Evolutionary conservation across 2,329 filamentous ascomycete species (phyloP), one percentile per base, ranked within the genome.

Genomic region (Neonectria punicea): DNA sequence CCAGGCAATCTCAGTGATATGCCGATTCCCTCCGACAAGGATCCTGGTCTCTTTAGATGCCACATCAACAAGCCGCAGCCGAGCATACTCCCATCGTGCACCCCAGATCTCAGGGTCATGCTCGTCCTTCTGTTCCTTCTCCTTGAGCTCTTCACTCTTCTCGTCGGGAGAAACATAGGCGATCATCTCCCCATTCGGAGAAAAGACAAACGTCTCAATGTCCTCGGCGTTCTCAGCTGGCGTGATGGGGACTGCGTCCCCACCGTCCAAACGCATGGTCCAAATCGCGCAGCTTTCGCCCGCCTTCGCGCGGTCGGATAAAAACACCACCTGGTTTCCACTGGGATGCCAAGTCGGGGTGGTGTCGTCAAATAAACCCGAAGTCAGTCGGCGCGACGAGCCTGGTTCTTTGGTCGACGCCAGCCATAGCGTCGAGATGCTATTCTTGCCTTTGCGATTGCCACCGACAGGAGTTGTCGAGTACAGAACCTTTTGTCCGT

Each of bases 31-130:
- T 36, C 32, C 60, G 0, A 72, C 50, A 6, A 73, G 58, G 4
- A 51, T 53, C 16, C 7, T 70, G 1, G 49, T 64, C 46, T 75
- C 71, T 0, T 57, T 63, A 7, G 71, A 77, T 9, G 59, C 67
- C 2, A 81, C 49, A 32, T 80, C 62, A 1, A 81, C 44, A 2
- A 77, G 65, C 0, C 76, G 69, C 11, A 82, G 67, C 10, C 73
- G 73, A 14, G 68, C 70, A 60, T 71, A 76, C 5, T 75, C 66
- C 80, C 76, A 80, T 13, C 76, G 70, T 41, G 78, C 66, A 28
- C 77, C 79, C 75, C 77, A 82, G 16, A 82, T 76, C 8, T 75
- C 67, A 2, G 71, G 73, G 60, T 79, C 80, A 32, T 76, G 71
- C 9, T 76, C 75, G 0, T 73, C 72, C 10, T 77, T 72, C 13